These are phyloP conservation scores for Penicillium atrosanguineum DNA, from an alignment of 495 filamentous ascomycete genomes.

Conservation along the genomic window DNA sequence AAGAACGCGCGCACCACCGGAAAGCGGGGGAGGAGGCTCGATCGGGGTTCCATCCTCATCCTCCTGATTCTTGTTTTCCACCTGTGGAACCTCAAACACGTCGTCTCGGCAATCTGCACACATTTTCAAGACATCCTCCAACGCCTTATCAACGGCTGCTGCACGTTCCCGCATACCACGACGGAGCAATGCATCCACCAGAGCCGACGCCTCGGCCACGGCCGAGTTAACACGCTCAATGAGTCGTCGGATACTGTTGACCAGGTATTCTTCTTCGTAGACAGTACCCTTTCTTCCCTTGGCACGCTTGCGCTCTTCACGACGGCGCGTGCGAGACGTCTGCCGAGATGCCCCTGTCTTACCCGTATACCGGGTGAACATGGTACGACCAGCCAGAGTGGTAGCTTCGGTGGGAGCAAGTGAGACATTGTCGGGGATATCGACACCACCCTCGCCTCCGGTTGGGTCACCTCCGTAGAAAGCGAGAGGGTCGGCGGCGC, in stretches of 20 bases:
- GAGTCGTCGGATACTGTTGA: constrained; percentile 79
- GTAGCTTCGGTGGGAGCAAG: constrained; percentile 81
- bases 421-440: constrained; percentile 88
- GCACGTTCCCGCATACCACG: constrained; percentile 86
- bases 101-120: constrained; percentile 63
- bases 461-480: constrained; percentile 71
- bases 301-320: constrained; percentile 93
- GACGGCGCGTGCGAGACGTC: constrained; percentile 76
- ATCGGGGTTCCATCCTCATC: constrained; percentile 3
- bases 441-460: constrained; percentile 48
- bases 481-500: constrained; percentile 73
- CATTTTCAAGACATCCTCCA: constrained; percentile 67
- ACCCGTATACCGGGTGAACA: constrained; percentile 91
- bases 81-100: constrained; percentile 53
- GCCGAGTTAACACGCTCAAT: constrained; percentile 78
- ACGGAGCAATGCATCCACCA: constrained; percentile 72
- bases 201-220: constrained; percentile 61
- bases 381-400: constrained; percentile 65
- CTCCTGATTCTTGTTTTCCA: neutral
- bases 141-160: constrained; percentile 66
- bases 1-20: constrained; percentile 37
- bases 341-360: constrained; percentile 69
- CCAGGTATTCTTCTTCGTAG: constrained; percentile 96
- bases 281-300: constrained; percentile 92
- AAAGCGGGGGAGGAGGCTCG: constrained; percentile 27